A percentile compares a stretch with the other conserved stretches of the same genome.
These are phyloP conservation scores for Thalia dealbata DNA, from an alignment of 176 grass and related monocot genomes.

Conservation along the genomic window DNA sequence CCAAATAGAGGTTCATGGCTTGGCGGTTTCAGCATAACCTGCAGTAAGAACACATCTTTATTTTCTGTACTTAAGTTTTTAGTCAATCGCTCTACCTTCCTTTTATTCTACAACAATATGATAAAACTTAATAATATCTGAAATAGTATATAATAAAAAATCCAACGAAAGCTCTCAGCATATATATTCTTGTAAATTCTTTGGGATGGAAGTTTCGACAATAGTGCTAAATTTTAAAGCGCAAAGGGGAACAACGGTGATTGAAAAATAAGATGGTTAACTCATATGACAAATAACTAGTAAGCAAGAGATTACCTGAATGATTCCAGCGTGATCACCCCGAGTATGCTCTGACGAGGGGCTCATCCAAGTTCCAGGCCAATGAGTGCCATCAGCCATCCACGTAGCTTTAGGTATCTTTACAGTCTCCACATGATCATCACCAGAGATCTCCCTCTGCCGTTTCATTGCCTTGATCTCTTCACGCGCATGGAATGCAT, in stretches of 20 bases:
- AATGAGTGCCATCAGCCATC: slow-evolving; percentile 97
- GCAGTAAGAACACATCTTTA: slow-evolving; percentile 18
- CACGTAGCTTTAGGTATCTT: slow-evolving; percentile 94
- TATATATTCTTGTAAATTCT: too few relatives aligned
- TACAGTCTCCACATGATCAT: slow-evolving; percentile 49
- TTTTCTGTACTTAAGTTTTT: background rate
- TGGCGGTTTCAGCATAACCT: slow-evolving; percentile 97
- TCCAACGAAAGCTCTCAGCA: too few relatives aligned
- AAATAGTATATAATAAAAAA: too few relatives aligned
- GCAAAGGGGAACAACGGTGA: background rate
- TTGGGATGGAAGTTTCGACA: too few relatives aligned
- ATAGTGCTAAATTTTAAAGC: background rate
- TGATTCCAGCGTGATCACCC: slow-evolving; percentile 95
- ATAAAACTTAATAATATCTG: background rate
- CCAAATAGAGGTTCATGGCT: slow-evolving; percentile 73
- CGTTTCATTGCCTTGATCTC: slow-evolving; percentile 94
- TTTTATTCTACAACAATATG: background rate
- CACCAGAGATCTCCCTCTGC: slow-evolving; percentile 57
- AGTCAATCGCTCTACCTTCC: background rate
- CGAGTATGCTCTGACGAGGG: slow-evolving; percentile 58
- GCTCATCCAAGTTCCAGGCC: slow-evolving; percentile 90
- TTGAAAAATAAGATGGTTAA: too few relatives aligned
- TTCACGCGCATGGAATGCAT: slow-evolving; percentile 90
- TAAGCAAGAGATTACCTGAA: slow-evolving; percentile 49
- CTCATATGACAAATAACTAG: background rate